Conservation (phyloP, 768 basidiomycete genomes). For the Boletus huronensis region DNA sequence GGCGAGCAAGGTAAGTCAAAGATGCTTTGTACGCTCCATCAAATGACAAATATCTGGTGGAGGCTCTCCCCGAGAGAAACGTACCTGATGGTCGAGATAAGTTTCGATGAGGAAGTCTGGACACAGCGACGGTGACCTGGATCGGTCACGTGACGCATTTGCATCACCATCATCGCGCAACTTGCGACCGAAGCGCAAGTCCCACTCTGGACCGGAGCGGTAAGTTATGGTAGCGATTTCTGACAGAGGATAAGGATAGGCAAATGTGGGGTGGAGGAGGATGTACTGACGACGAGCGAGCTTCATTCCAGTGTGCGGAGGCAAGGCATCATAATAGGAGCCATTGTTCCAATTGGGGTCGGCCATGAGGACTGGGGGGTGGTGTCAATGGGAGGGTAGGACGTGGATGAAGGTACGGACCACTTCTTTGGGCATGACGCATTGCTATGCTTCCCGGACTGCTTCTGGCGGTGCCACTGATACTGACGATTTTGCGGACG, state of each 20-base stretch:
- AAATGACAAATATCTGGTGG: not conserved
- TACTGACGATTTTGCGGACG: constrained; percentile 87
- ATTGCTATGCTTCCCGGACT: constrained; percentile 91
- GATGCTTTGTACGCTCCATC: rapidly evolving
- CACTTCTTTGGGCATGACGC: constrained; percentile 94
- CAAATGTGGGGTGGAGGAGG: not conserved
- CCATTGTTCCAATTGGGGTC: constrained; percentile 99
- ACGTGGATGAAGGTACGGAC: constrained; percentile 37
- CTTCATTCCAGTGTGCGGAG: constrained; percentile 98
- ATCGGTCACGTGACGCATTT: constrained; percentile 5
- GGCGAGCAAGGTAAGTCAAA: constrained; percentile 16
- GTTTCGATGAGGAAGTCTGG: constrained; percentile 99
- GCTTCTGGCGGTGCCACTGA: constrained; percentile 92
- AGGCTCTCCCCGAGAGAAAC: constrained; percentile 3
- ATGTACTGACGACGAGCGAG: constrained; percentile 82
- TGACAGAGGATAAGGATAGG: constrained; percentile 28
- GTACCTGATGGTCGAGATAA: constrained; percentile 87
- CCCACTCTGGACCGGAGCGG: constrained; percentile 99
- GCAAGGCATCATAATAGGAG: constrained; percentile 93
- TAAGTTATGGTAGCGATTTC: constrained; percentile 99
- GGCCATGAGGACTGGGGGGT: constrained; percentile 88
- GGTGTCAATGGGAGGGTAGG: not conserved
- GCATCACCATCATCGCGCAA: constrained; percentile 37
- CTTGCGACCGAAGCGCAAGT: constrained; percentile 90
- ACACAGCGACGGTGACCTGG: constrained; percentile 69